A percentile compares a stretch with the other conserved stretches of the same genome.
These are phyloP conservation scores for Beauveria medogensis DNA, from an alignment of 2,329 filamentous ascomycete species.

Conservation along the genomic window DNA sequence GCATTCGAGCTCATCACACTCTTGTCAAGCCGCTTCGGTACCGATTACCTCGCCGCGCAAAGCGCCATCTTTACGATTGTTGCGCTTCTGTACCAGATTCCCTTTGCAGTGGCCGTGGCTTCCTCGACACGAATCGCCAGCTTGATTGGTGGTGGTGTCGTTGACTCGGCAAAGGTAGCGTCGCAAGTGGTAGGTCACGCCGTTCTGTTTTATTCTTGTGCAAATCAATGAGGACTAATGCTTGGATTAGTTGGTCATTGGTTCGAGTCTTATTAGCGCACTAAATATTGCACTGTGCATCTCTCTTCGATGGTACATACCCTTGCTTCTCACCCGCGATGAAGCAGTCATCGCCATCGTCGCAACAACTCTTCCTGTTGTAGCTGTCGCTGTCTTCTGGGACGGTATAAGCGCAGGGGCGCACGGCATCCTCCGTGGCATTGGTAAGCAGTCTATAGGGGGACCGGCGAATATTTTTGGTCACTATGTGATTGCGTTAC, in stretches of 20 bases:
- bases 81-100: slow-evolving; percentile 79
- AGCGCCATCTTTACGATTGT: slow-evolving; percentile 76
- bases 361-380: slow-evolving; percentile 66
- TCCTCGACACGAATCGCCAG: slow-evolving; percentile 88
- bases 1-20: slow-evolving; percentile 89
- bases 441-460: slow-evolving; percentile 82
- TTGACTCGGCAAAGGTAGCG: slow-evolving; percentile 70
- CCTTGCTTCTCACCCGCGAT: slow-evolving; percentile 68
- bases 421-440: slow-evolving; percentile 76
- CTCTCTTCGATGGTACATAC: slow-evolving; percentile 62
- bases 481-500: slow-evolving; percentile 82
- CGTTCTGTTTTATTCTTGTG: background rate
- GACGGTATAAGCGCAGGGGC: slow-evolving; percentile 73
- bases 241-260: slow-evolving; percentile 43
- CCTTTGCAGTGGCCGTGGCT: slow-evolving; percentile 84
- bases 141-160: slow-evolving; percentile 77
- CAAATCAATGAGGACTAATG: background rate
- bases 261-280: slow-evolving; percentile 62
- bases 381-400: slow-evolving; percentile 82
- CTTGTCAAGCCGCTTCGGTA: slow-evolving; percentile 70
- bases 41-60: slow-evolving; percentile 80
- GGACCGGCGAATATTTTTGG: slow-evolving; percentile 80
- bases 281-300: slow-evolving; percentile 68
- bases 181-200: slow-evolving; percentile 56
- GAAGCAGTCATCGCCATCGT: slow-evolving; percentile 60